Evolutionary conservation across 2,329 filamentous ascomycete genomes (phyloP).

Genomic region (Cucurbitaria berberidis): DNA sequence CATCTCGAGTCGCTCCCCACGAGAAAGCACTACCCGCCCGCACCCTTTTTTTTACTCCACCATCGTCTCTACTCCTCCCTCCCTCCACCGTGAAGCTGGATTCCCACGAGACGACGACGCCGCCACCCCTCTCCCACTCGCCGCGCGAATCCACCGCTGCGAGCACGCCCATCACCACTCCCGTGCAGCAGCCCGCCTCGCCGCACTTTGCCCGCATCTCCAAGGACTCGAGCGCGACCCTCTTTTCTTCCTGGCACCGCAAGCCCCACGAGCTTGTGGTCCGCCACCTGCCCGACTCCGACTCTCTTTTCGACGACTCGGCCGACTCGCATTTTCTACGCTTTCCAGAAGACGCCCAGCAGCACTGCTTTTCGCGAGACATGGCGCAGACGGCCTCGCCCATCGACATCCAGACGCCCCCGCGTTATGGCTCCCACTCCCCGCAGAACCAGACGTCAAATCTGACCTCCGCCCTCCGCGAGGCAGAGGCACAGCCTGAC

Average conservation of each 20-base stretch:
- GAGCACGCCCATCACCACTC: slow-evolving; percentile 56
- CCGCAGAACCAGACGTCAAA: slow-evolving; percentile 68
- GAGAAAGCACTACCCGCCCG: slow-evolving; percentile 15
- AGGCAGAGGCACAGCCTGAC: slow-evolving; percentile 48
- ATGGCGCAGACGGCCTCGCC: slow-evolving; percentile 63
- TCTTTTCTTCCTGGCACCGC: slow-evolving; percentile 54
- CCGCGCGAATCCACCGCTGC: slow-evolving; percentile 60
- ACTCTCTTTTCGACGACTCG: slow-evolving; percentile 50
- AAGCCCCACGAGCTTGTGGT: slow-evolving; percentile 46
- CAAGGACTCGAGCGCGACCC: slow-evolving; percentile 44
- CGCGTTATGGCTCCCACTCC: slow-evolving; percentile 62
- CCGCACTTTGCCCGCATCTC: slow-evolving; percentile 51
- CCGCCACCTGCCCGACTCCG: slow-evolving; percentile 38
- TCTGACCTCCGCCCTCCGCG: slow-evolving; percentile 66
- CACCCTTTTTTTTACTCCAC: slow-evolving; percentile 2
- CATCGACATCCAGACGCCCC: slow-evolving; percentile 64
- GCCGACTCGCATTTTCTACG: slow-evolving; percentile 51
- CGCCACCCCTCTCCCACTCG: slow-evolving; percentile 60
- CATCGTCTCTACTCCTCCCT: slow-evolving; percentile 3
- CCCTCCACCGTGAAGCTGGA: slow-evolving; percentile 58
- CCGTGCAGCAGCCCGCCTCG: slow-evolving; percentile 48
- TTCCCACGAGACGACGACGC: slow-evolving; percentile 58
- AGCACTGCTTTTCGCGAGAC: slow-evolving; percentile 35
- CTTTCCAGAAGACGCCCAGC: slow-evolving; percentile 44
- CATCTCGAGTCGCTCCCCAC: slow-evolving; percentile 13